Base-by-base conservation (phyloP, 73 alveolate genomes). In the Tetrahymena malaccensis region DNA sequence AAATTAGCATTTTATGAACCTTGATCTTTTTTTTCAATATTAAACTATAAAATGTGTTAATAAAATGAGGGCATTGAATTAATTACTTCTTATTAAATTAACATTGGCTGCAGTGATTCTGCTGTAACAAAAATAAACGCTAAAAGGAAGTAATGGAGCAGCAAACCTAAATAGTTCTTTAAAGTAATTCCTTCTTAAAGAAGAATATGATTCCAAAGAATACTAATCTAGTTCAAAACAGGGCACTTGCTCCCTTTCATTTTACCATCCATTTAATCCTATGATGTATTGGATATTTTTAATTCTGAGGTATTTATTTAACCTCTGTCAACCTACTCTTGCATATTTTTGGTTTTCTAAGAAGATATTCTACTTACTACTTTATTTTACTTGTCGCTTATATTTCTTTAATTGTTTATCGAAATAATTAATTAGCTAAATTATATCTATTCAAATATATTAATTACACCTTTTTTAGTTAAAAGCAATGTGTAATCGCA, bases 1-100 rank as follows among this genome's bases (percentile, higher is more conserved):
- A 95, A 43, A 31, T 95, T 85, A 35, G 95, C 97, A 95, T 95
- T 95, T 89, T 85, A 70, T 22, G 89, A 70, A 25, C 89, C 89
- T 11, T 70, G 89, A 8, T 70, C 89, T 70, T 70, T 70, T 40
- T 70, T 70, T 27, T n/a, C 89, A 19, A 70, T 70, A n/a, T 70
- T 31, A 70, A 70, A 70, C 89, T 70, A 12, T 19, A 2, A 70
- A 70, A 70, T 3, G 21, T 8, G 34, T 27, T 70, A n/a, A 70
- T 70, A 27, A 70, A 70, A 70, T 12, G 17, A 70, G 4, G 12
- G 17, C n/a, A 21, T 16, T 16, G 1, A 9, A 25, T 70, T 8
- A 70, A 22, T 27, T 70, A 70, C 89, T 31, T 70, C 89, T 70
- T 70, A 27, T 70, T 70, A 33, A n/a, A 70, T 70, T 34, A 70